Conservation (phyloP, 164 flowering plant species). For the Aristolochia contorta region DNA sequence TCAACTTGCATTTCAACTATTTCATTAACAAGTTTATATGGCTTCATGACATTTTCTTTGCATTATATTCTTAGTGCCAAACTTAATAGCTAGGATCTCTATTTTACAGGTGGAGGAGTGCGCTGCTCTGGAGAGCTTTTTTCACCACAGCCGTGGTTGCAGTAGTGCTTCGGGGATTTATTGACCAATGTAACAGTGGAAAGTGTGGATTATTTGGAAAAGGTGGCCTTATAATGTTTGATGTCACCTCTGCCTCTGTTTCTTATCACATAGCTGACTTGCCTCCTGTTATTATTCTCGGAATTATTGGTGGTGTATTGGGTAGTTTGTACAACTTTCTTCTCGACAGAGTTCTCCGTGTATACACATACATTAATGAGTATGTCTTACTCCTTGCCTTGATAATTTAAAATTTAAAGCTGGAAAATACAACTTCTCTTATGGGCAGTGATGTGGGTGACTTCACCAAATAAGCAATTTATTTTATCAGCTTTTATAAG, state of each 20-base stretch:
- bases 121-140: conserved; percentile 87
- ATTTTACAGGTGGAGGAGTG: conserved; percentile 83
- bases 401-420: neutral
- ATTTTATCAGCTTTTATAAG: too few relatives aligned
- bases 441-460: too few relatives aligned
- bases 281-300: conserved; percentile 71
- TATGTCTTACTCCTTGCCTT: conserved; percentile 22
- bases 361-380: conserved; percentile 61
- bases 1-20: too few relatives aligned
- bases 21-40: too few relatives aligned
- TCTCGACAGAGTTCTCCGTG: conserved; percentile 48
- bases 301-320: conserved; percentile 68
- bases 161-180: conserved; percentile 58
- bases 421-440: neutral
- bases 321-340: conserved; percentile 72
- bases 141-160: conserved; percentile 84
- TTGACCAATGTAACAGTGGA: conserved; percentile 63
- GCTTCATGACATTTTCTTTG: too few relatives aligned
- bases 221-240: conserved; percentile 93
- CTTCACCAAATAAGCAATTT: too few relatives aligned
- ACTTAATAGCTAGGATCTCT: too few relatives aligned
- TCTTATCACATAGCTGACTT: conserved; percentile 63
- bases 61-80: too few relatives aligned
- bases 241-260: conserved; percentile 51
- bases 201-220: conserved; percentile 89